A percentile compares a stretch with the other conserved stretches of the same genome.
These are phyloP conservation scores for Eucalyptus erythrocorys DNA, from an alignment of 345 rosid genomes.

Conservation along the genomic window DNA sequence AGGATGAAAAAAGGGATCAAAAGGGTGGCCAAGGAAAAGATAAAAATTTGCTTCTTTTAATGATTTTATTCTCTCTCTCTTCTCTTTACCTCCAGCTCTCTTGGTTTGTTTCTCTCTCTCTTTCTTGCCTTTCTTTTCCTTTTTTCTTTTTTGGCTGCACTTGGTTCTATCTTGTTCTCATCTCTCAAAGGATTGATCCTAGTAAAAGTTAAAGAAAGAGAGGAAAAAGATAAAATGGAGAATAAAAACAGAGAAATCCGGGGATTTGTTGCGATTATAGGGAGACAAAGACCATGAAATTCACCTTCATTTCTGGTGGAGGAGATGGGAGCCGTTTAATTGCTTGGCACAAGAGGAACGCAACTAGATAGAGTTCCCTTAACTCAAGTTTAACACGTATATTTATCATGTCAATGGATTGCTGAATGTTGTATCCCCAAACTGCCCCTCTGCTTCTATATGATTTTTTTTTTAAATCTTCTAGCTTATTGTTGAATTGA, in stretches of 20 bases:
- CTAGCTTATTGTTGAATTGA: neutral
- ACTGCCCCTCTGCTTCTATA: neutral
- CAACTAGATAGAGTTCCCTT: neutral
- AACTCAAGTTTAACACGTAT: neutral
- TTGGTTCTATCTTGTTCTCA: neutral
- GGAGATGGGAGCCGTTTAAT: neutral
- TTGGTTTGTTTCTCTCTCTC: neutral
- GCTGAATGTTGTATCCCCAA: neutral
- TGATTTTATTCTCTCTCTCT: neutral
- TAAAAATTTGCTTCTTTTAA: neutral
- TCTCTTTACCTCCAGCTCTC: neutral
- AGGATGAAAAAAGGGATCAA: neutral
- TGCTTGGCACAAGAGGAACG: neutral
- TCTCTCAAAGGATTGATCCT: neutral
- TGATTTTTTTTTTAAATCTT: neutral
- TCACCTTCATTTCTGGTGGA: neutral
- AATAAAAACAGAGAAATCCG: neutral
- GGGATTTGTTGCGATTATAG: neutral
- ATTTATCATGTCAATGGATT: neutral
- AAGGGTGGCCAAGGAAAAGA: neutral
- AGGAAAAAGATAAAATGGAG: neutral
- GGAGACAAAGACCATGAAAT: neutral
- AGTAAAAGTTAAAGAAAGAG: neutral
- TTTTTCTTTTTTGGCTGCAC: too few relatives aligned
- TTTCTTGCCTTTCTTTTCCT: neutral